Evolutionary conservation across 768 basidiomycete species (phyloP).

Genomic region (Hemileccinum rubropunctum): DNA sequence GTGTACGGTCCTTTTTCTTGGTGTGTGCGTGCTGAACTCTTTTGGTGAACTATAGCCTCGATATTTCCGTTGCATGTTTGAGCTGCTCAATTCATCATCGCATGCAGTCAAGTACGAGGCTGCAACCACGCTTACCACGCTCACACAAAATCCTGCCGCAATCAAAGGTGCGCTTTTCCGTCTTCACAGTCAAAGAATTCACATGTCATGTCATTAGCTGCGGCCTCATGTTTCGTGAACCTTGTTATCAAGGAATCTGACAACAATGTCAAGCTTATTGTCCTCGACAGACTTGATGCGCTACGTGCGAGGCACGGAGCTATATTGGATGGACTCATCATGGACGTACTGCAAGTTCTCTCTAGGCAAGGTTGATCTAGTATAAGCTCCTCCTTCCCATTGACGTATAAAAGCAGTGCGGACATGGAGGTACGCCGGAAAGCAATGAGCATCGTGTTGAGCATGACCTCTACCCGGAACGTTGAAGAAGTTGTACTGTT

Average conservation of each 20-base stretch:
- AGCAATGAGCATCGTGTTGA: conserved; percentile 84
- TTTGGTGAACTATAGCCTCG: conserved; percentile 65
- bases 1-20: not conserved
- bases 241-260: conserved; percentile 94
- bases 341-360: conserved; percentile 92
- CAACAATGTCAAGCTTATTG: conserved; percentile 98
- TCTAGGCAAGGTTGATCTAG: conserved; percentile 51
- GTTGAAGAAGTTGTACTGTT: conserved; percentile 96
- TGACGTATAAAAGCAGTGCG: conserved; percentile 45
- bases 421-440: conserved; percentile 97
- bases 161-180: conserved; percentile 67
- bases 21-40: too few relatives aligned
- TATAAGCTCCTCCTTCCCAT: not conserved
- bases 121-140: conserved; percentile 87
- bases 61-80: conserved; percentile 92
- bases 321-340: conserved; percentile 86
- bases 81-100: conserved; percentile 83
- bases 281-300: conserved; percentile 84
- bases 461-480: conserved; percentile 91
- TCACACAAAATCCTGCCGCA: conserved; percentile 94
- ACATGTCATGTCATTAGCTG: conserved; percentile 48
- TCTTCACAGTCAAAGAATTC: too few relatives aligned
- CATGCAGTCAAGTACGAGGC: conserved; percentile 98
- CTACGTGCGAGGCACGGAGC: conserved; percentile 84
- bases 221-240: conserved; percentile 83